Conservation (phyloP, 2,329 filamentous ascomycete genomes). For the Aulographum hederae region DNA sequence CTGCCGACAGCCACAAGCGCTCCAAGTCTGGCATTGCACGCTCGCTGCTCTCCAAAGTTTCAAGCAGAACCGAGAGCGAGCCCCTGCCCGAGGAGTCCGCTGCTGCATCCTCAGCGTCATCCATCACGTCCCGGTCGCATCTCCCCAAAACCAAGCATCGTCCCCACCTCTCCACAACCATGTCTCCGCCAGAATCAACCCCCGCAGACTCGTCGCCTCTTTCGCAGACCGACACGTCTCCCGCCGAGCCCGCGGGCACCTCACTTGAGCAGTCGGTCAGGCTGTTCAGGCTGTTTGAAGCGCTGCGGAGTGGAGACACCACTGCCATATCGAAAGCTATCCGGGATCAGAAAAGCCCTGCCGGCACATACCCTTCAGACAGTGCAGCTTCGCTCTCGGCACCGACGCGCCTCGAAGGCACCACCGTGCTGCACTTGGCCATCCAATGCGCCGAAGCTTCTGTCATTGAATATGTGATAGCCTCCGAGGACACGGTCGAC, state of each 20-base stretch:
- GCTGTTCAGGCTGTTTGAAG: slow-evolving; percentile 88
- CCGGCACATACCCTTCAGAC: slow-evolving; percentile 9
- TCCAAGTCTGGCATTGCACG: slow-evolving; percentile 35
- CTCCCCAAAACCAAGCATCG: slow-evolving; percentile 5
- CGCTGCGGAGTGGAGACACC: slow-evolving; percentile 77
- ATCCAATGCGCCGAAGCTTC: slow-evolving; percentile 88
- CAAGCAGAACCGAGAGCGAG: slow-evolving; percentile 21
- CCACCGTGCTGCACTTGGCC: slow-evolving; percentile 70
- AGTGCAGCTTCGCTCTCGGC: slow-evolving; percentile 13
- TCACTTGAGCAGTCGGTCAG: slow-evolving; percentile 80
- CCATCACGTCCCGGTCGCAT: background rate
- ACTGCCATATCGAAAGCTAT: slow-evolving; percentile 77
- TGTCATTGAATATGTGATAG: slow-evolving; percentile 88
- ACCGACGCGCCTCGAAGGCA: slow-evolving; percentile 44
- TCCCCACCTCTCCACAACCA: slow-evolving; percentile 17
- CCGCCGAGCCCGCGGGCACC: slow-evolving; percentile 16
- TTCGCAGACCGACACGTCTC: slow-evolving; percentile 10
- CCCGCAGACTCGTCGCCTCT: slow-evolving; percentile 3
- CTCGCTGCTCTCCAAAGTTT: slow-evolving; percentile 34
- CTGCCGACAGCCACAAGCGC: slow-evolving; percentile 24
- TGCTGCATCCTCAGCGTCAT: slow-evolving; percentile 3
- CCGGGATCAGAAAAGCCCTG: slow-evolving; percentile 39
- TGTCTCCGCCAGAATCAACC: slow-evolving; percentile 7
- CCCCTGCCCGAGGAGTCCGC: slow-evolving; percentile 20
- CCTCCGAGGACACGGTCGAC: slow-evolving; percentile 31